Evolutionary conservation across 2,329 filamentous ascomycete genomes (phyloP).

Genomic region (Clonostachys solani): DNA sequence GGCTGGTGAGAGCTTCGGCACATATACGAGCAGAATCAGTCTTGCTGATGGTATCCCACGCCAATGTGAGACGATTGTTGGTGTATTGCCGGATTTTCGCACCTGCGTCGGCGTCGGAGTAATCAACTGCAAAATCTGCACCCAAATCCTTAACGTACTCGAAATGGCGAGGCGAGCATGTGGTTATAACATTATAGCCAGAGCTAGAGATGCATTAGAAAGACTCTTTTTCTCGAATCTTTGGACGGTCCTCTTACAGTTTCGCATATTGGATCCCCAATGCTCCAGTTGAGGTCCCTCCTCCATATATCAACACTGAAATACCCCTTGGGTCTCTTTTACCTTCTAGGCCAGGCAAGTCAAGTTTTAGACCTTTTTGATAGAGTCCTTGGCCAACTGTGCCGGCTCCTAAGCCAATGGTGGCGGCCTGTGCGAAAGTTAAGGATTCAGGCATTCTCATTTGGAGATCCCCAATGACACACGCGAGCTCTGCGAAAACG

Average conservation of each 20-base stretch:
- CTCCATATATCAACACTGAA: slow-evolving; percentile 39
- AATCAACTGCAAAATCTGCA: slow-evolving; percentile 41
- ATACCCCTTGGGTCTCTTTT: slow-evolving; percentile 23
- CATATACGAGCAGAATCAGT: too few relatives aligned
- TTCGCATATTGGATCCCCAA: slow-evolving; percentile 41
- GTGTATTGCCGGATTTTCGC: slow-evolving; percentile 16
- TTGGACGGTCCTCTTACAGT: slow-evolving; percentile 18
- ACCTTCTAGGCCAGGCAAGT: slow-evolving; percentile 38
- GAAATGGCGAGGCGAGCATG: slow-evolving; percentile 31
- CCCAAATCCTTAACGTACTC: slow-evolving; percentile 31
- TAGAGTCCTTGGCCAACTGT: slow-evolving; percentile 45
- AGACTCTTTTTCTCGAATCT: too few relatives aligned
- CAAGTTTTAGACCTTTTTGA: slow-evolving; percentile 22
- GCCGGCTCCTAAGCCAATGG: slow-evolving; percentile 29
- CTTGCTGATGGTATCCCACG: slow-evolving; percentile 9
- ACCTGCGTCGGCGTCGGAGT: slow-evolving; percentile 19
- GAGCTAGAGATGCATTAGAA: too few relatives aligned
- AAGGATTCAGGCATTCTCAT: slow-evolving; percentile 38
- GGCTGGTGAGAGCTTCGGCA: not conserved
- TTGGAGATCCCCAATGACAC: slow-evolving; percentile 31
- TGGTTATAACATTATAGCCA: slow-evolving; percentile 21
- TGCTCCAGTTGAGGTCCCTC: slow-evolving; percentile 51
- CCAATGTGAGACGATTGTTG: slow-evolving; percentile 10
- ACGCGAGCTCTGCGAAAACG: slow-evolving; percentile 13
- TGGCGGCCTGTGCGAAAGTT: slow-evolving; percentile 39